phyloP scores from a whole-genome alignment of 2,329 filamentous ascomycete species.

The Escovopsis sp. region DNA sequence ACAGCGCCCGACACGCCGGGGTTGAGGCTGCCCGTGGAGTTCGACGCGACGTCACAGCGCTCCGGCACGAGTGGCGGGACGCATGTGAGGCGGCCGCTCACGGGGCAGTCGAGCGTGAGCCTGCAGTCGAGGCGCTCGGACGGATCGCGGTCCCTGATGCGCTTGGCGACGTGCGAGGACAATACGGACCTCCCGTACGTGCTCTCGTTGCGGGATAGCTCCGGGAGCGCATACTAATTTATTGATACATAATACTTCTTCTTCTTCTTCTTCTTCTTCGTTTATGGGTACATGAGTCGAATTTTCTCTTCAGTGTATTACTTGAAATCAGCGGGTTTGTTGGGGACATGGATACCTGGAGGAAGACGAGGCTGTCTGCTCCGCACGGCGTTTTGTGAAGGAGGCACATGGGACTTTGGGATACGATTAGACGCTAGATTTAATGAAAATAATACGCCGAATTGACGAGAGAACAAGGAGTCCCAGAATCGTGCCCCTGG shows the following conservation, averaged over 20 bases:
- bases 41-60: conserved; percentile 18
- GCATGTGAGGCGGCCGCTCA: conserved; percentile 24
- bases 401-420: no score
- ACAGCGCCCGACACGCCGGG: conserved; percentile 40
- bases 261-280: conserved; percentile 2
- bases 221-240: conserved; percentile 11
- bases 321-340: neutral
- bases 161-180: conserved; percentile 27
- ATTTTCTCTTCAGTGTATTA: neutral
- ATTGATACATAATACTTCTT: neutral
- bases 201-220: conserved; percentile 19
- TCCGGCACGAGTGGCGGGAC: conserved; percentile 18
- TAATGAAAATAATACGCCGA: no score
- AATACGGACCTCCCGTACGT: conserved; percentile 21
- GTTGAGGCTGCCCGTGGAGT: conserved; percentile 22
- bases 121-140: conserved; percentile 23
- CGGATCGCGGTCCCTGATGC: conserved; percentile 31
- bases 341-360: neutral
- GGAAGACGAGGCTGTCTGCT: no score
- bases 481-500: no score
- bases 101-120: conserved; percentile 25
- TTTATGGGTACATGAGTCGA: neutral
- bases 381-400: no score
- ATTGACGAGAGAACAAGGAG: no score
- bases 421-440: no score